phyloP scores from a whole-genome alignment of 2,329 filamentous ascomycete genomes.

The Curvularia hawaiiensis region DNA sequence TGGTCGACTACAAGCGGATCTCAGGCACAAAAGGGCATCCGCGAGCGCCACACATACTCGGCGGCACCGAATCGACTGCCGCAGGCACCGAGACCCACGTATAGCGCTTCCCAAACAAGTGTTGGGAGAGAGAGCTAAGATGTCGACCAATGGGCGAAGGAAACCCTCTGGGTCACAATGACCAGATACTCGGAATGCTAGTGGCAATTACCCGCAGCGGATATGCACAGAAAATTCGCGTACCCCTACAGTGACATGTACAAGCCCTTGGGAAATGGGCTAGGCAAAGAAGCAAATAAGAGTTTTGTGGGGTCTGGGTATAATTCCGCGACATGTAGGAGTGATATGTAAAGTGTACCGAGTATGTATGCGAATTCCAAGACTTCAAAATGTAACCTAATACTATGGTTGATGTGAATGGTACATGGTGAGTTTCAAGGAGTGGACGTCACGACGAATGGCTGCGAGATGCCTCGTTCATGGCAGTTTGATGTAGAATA shows the following conservation, averaged over 20 bases:
- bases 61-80: not conserved
- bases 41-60: not conserved
- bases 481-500: not conserved
- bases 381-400: not conserved
- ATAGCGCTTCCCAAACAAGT: not conserved
- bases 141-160: not conserved
- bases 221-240: not conserved
- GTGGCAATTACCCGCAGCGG: not conserved
- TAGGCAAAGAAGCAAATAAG: not conserved
- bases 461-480: not conserved
- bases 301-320: not conserved
- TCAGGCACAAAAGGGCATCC: not conserved
- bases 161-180: not conserved
- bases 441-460: not conserved
- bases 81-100: not conserved
- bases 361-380: not conserved
- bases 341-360: not conserved
- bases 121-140: not conserved
- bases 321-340: not conserved
- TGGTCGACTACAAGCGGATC: not conserved
- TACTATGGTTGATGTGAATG: not conserved
- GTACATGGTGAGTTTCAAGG: not conserved
- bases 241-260: not conserved
- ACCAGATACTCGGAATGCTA: constrained; percentile 1
- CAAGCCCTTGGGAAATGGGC: not conserved